These are phyloP conservation scores for Boletus speciosus DNA, from an alignment of 768 basidiomycete genomes.

Conservation along the genomic window DNA sequence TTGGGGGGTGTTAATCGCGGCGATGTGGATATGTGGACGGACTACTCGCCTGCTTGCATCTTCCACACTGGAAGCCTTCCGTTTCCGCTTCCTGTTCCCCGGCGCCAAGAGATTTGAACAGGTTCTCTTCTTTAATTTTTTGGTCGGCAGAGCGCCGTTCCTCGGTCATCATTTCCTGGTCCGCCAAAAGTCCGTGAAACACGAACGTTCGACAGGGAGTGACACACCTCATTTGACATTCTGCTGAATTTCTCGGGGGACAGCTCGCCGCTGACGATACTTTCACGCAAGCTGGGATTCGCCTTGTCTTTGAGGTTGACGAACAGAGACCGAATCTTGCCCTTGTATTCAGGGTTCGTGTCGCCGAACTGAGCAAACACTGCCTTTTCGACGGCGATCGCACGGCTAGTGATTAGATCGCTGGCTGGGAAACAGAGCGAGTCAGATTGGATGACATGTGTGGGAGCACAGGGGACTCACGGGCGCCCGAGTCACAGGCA, in stretches of 20 bases:
- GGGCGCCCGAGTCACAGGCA: constrained; percentile 79
- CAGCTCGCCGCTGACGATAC: constrained; percentile 80
- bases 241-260: constrained; percentile 62
- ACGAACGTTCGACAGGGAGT: background rate
- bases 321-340: constrained; percentile 82
- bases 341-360: constrained; percentile 54
- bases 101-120: constrained; percentile 89
- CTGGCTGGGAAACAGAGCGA: constrained; percentile 42
- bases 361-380: constrained; percentile 47
- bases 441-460: constrained; percentile 4
- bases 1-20: constrained; percentile 23
- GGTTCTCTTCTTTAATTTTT: constrained; percentile 79
- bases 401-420: constrained; percentile 63
- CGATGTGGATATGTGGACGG: background rate
- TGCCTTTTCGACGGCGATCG: constrained; percentile 68
- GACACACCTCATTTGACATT: constrained; percentile 73
- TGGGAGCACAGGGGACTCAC: constrained; percentile 48
- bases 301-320: constrained; percentile 95
- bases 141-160: constrained; percentile 82
- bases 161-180: constrained; percentile 93
- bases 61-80: constrained; percentile 93
- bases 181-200: background rate
- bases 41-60: constrained; percentile 78
- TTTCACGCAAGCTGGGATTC: constrained; percentile 83
- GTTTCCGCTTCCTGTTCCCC: constrained; percentile 91